A percentile compares a stretch with the other conserved stretches of the same genome.
phyloP scores from a whole-genome alignment of 352 stramenopile species.

The Pythium rishiriense region DNA sequence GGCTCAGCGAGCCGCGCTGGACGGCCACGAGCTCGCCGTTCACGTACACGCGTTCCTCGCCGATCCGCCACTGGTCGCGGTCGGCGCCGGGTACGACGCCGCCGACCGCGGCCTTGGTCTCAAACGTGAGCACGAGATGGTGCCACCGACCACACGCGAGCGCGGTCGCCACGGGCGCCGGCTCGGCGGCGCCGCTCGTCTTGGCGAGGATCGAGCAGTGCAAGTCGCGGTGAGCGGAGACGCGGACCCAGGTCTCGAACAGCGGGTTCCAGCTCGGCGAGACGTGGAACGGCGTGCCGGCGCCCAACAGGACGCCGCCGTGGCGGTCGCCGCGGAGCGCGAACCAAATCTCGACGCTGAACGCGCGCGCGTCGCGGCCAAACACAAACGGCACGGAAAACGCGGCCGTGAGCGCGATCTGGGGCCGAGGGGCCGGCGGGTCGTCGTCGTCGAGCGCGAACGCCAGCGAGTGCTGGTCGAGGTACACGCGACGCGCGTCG shows the following conservation, averaged over 20 bases:
- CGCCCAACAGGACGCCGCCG: conserved; percentile 22
- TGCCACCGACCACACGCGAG: conserved; percentile 41
- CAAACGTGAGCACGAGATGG: conserved; percentile 46
- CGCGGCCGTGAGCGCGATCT: conserved; percentile 12
- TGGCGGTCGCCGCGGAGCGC: conserved; percentile 4
- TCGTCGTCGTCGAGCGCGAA: conserved; percentile 18
- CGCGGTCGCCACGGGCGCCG: conserved; percentile 16
- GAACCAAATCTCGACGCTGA: conserved; percentile 30
- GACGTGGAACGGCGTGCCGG: conserved; percentile 29
- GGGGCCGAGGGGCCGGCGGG: background rate
- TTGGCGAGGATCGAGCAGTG: conserved; percentile 17
- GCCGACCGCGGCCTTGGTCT: conserved; percentile 9
- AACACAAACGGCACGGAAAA: conserved; percentile 32
- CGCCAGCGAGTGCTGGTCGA: conserved; percentile 21
- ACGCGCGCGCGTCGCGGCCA: conserved; percentile 20
- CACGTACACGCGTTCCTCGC: conserved; percentile 40
- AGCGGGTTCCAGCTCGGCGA: conserved; percentile 29
- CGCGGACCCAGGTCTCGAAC: conserved; percentile 24
- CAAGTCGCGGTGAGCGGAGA: conserved; percentile 17
- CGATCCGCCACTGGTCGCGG: conserved; percentile 11
- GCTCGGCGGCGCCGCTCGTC: background rate
- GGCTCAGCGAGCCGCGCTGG: conserved; percentile 20
- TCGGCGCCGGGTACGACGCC: background rate
- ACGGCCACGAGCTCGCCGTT: conserved; percentile 28
- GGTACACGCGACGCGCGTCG: background rate